Percentiles rank a stretch among this genome's conserved stretches.
These are phyloP conservation scores for Spathaspora girioi DNA, from an alignment of 805 yeast species.

Conservation along the genomic window DNA sequence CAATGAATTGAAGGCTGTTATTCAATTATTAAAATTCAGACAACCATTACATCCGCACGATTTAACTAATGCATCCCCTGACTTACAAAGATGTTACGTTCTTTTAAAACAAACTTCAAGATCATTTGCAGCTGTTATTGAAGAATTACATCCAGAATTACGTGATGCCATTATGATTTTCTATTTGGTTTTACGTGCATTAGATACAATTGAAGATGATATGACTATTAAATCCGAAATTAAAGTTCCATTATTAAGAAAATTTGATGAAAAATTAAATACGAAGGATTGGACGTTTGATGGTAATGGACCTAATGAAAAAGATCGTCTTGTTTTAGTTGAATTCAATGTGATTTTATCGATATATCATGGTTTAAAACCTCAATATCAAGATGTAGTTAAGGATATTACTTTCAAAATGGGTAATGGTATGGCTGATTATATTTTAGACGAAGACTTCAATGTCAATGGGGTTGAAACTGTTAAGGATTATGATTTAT, in stretches of 20 bases:
- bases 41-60: constrained; percentile 50
- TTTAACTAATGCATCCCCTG: constrained; percentile 7
- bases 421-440: constrained; percentile 99
- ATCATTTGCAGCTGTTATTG: constrained; percentile 91
- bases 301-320: constrained; percentile 71
- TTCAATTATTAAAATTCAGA: constrained; percentile 56
- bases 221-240: constrained; percentile 72
- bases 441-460: constrained; percentile 72
- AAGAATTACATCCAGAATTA: constrained; percentile 86
- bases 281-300: constrained; percentile 76
- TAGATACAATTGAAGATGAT: constrained; percentile 96
- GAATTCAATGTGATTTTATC: constrained; percentile 67
- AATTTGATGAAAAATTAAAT: constrained; percentile 61
- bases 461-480: constrained; percentile 78
- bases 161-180: constrained; percentile 79
- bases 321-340: constrained; percentile 76
- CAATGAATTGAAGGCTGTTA: constrained; percentile 61
- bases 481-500: constrained; percentile 76
- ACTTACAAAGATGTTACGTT: constrained; percentile 60
- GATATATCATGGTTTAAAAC: constrained; percentile 71
- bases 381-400: constrained; percentile 74
- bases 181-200: constrained; percentile 81
- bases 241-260: constrained; percentile 72
- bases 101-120: constrained; percentile 72
- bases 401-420: constrained; percentile 73